A percentile compares a stretch with the other conserved stretches of the same genome.
Conservation (phyloP, 73 alveolate genomes). For the Paramecium biaurelia region DNA sequence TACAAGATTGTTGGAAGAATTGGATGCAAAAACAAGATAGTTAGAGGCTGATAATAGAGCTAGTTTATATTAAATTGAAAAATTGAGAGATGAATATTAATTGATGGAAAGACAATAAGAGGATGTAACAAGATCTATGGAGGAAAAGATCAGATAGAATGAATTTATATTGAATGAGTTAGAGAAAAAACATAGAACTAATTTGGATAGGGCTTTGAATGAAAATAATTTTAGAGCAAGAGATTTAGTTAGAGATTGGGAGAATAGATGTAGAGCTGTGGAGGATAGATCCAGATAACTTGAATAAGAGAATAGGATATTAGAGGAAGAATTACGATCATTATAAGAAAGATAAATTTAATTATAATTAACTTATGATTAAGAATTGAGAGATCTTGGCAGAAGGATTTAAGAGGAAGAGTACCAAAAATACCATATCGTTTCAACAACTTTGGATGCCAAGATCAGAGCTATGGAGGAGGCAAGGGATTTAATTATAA, state of each 20-base stretch:
- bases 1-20: conserved; percentile 64
- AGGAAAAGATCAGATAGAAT: conserved; percentile 54
- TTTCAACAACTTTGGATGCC: conserved; percentile 51
- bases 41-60: conserved; percentile 55
- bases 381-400: conserved; percentile 62
- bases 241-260: conserved; percentile 66
- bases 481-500: conserved; percentile 41
- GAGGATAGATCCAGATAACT: conserved; percentile 59
- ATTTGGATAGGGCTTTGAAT: conserved; percentile 57
- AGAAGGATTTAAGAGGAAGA: conserved; percentile 64
- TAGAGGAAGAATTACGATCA: conserved; percentile 49
- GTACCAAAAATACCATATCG: conserved; percentile 41
- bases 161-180: conserved; percentile 60
- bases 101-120: conserved; percentile 55
- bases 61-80: conserved; percentile 40
- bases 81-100: conserved; percentile 60
- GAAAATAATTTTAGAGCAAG: conserved; percentile 64
- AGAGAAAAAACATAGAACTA: conserved; percentile 60
- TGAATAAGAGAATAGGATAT: conserved; percentile 54
- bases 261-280: conserved; percentile 56
- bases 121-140: conserved; percentile 56
- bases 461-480: conserved; percentile 64
- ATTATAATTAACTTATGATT: conserved; percentile 58
- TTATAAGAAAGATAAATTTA: conserved; percentile 57
- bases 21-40: conserved; percentile 63